Conservation (phyloP, 306 rosid genomes). For the Alnus glutinosa region DNA sequence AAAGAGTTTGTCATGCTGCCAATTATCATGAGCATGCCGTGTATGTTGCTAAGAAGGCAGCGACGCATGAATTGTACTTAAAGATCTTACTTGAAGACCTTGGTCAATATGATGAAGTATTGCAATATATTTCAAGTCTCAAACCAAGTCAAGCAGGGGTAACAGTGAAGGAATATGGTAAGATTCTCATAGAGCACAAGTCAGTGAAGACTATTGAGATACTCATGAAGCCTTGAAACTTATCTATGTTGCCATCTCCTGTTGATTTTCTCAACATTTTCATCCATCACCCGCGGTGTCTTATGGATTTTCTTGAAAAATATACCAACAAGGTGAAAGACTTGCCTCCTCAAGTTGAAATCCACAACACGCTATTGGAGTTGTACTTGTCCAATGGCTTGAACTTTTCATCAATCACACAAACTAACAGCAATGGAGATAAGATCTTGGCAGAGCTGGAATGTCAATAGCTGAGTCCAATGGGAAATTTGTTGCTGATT, state of each 20-base stretch:
- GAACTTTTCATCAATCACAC: conserved; percentile 70
- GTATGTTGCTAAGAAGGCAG: conserved; percentile 96
- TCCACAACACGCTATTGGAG: conserved; percentile 90
- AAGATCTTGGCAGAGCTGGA: conserved; percentile 33
- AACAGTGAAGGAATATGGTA: conserved; percentile 79
- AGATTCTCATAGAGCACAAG: conserved; percentile 87
- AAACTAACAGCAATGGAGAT: conserved; percentile 40
- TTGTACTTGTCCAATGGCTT: conserved; percentile 86
- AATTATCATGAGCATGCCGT: conserved; percentile 97
- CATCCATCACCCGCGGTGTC: conserved; percentile 32
- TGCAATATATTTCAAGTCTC: conserved; percentile 85
- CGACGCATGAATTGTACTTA: conserved; percentile 93
- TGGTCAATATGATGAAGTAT: conserved; percentile 90
- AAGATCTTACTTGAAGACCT: conserved; percentile 99
- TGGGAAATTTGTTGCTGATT: conserved; percentile 48
- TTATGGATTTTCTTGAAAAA: conserved; percentile 95
- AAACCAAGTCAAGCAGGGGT: conserved; percentile 89
- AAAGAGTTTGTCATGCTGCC: conserved; percentile 95
- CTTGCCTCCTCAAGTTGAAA: conserved; percentile 96
- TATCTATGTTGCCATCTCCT: too few relatives aligned
- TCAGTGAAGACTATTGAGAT: conserved; percentile 88
- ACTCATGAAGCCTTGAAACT: conserved; percentile 67
- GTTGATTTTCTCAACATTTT: too few relatives aligned
- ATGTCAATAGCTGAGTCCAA: conserved; percentile 44
- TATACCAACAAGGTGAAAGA: conserved; percentile 84